Evolutionary conservation across 164 flowering plant species (phyloP).

Genomic region (Macadamia tetraphylla): DNA sequence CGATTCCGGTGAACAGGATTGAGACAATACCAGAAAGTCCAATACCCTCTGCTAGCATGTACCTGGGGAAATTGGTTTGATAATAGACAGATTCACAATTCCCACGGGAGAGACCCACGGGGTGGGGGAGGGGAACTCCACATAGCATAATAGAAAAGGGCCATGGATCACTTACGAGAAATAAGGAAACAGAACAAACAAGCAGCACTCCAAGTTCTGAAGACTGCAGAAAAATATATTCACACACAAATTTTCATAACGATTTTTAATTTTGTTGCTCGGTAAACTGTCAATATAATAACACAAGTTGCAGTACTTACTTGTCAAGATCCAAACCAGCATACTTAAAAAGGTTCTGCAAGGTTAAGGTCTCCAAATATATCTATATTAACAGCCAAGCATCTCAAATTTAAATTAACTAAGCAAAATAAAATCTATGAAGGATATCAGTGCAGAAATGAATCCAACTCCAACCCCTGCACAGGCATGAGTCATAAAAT

Average conservation of each 20-base stretch:
- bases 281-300: conserved; percentile 1
- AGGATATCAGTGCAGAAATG: conserved; percentile 98
- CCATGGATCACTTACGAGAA: conserved; percentile 75
- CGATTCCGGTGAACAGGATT: conserved; percentile 98
- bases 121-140: neutral
- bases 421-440: conserved; percentile 15
- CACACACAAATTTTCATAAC: conserved; percentile 7
- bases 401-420: neutral
- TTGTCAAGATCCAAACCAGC: conserved; percentile 97
- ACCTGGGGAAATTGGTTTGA: conserved; percentile 37
- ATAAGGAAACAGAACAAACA: conserved; percentile 97
- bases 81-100: conserved; percentile 2
- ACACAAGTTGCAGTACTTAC: conserved; percentile 39
- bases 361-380: conserved; percentile 54
- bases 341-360: conserved; percentile 87
- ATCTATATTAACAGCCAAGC: conserved; percentile 2
- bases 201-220: conserved; percentile 97
- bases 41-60: conserved; percentile 98
- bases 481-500: conserved; percentile 8
- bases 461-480: conserved; percentile 99
- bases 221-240: conserved; percentile 45
- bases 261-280: neutral
- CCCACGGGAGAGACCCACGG: no score
- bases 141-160: neutral
- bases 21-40: conserved; percentile 99